phyloP scores from a whole-genome alignment of 1,139 yeast species.

The Zygosaccharomyces sapae region DNA sequence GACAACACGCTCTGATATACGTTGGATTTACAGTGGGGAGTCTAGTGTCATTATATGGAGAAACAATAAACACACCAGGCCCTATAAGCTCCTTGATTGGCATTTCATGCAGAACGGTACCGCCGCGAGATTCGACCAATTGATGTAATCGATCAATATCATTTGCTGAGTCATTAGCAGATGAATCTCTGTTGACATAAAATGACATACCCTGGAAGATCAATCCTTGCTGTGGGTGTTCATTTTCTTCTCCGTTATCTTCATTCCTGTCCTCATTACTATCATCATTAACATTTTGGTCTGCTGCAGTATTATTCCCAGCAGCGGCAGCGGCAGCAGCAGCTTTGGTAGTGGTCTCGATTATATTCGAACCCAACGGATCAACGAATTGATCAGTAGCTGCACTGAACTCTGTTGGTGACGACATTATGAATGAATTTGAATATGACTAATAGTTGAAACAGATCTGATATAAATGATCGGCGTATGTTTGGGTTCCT shows the following conservation, averaged over 20 bases:
- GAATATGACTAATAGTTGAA: background rate
- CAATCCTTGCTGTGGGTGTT: background rate
- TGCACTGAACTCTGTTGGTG: conserved; percentile 24
- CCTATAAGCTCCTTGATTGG: conserved; percentile 12
- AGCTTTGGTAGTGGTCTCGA: background rate
- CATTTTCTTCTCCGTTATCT: background rate
- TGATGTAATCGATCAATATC: conserved; percentile 13
- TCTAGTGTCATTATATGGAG: conserved; percentile 31
- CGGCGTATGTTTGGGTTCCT: background rate
- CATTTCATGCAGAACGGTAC: conserved; percentile 16
- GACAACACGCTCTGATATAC: conserved; percentile 28
- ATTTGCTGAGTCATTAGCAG: conserved; percentile 10
- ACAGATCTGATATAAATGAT: background rate
- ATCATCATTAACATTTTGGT: conserved; percentile 1
- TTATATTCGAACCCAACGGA: conserved; percentile 15
- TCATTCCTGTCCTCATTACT: conserved; percentile 3
- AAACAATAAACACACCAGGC: conserved; percentile 21
- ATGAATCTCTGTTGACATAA: conserved; percentile 26
- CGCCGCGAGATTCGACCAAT: conserved; percentile 18
- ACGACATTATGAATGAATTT: conserved; percentile 13
- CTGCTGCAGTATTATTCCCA: conserved; percentile 1
- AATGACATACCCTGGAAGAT: conserved; percentile 26
- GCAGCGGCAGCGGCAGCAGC: conserved; percentile 1
- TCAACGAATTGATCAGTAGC: conserved; percentile 28
- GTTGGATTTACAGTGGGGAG: conserved; percentile 32